Evolutionary conservation across 805 yeast species (phyloP).

Genomic region (Cyberlindnera euphorbiiphila): DNA sequence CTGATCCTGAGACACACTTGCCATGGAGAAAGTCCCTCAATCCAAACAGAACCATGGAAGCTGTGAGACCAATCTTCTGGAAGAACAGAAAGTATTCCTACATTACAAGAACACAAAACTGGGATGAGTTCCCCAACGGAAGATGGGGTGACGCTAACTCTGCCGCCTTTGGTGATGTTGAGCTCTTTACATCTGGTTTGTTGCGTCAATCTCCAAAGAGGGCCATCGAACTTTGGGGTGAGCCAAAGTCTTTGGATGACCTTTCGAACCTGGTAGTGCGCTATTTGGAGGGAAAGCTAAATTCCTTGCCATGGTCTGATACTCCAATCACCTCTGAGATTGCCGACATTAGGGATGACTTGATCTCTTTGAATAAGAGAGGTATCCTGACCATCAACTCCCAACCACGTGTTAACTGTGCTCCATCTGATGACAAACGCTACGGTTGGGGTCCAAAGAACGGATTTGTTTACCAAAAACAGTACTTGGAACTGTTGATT

Average conservation of each 20-base stretch:
- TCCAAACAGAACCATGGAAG: slow-evolving; percentile 72
- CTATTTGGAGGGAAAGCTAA: slow-evolving; percentile 69
- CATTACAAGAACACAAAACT: slow-evolving; percentile 81
- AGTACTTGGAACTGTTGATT: slow-evolving; percentile 81
- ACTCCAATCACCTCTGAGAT: slow-evolving; percentile 82
- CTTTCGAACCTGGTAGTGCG: slow-evolving; percentile 57
- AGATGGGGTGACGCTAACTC: slow-evolving; percentile 98
- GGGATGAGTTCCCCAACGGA: slow-evolving; percentile 99
- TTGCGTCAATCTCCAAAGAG: slow-evolving; percentile 79
- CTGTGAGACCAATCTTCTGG: slow-evolving; percentile 95
- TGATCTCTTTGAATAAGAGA: slow-evolving; percentile 59
- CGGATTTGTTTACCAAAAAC: slow-evolving; percentile 90
- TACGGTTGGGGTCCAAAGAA: slow-evolving; percentile 97
- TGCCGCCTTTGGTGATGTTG: slow-evolving; percentile 93
- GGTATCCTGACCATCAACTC: slow-evolving; percentile 85
- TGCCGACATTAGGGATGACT: slow-evolving; percentile 50
- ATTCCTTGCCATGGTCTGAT: slow-evolving; percentile 92
- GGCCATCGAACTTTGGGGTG: slow-evolving; percentile 86
- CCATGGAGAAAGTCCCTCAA: slow-evolving; percentile 95
- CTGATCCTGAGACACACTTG: slow-evolving; percentile 31
- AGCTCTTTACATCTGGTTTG: slow-evolving; percentile 71
- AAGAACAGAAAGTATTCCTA: slow-evolving; percentile 88
- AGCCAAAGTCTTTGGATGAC: slow-evolving; percentile 59
- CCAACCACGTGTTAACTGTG: slow-evolving; percentile 89
- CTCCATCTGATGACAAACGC: slow-evolving; percentile 65